Evolutionary conservation across 176 grass and related monocot genomes (phyloP).

Genomic region (Bonia amplexicaulis): DNA sequence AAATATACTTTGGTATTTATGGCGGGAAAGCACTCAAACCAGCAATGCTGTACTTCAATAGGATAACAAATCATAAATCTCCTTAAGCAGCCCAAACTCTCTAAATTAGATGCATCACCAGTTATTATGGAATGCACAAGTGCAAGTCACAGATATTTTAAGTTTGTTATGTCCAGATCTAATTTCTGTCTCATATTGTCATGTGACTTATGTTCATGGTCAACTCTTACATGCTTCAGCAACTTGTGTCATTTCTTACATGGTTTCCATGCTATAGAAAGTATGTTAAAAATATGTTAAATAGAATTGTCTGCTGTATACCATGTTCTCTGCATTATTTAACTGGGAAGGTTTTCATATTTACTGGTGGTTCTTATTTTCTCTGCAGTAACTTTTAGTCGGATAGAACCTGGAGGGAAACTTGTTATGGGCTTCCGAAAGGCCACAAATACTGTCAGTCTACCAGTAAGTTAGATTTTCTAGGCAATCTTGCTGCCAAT

Average conservation of each 20-base stretch:
- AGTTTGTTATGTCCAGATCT: not conserved
- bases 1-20: not conserved
- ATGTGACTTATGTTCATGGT: not conserved
- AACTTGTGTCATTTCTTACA: slow-evolving; percentile 19
- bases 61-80: not conserved
- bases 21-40: not conserved
- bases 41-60: not conserved
- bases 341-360: slow-evolving; percentile 8
- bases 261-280: not conserved
- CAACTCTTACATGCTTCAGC: not conserved
- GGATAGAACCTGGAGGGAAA: slow-evolving; percentile 96
- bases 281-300: not conserved
- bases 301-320: not conserved
- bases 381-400: slow-evolving; percentile 90
- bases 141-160: not conserved
- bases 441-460: slow-evolving; percentile 81
- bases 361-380: slow-evolving; percentile 4
- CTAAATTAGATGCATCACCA: not conserved
- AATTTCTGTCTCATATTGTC: not conserved
- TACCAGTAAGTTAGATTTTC: slow-evolving; percentile 60
- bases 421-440: slow-evolving; percentile 99
- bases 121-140: not conserved
- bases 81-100: not conserved
- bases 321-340: slow-evolving; percentile 12
- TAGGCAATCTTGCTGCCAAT: not conserved